Conservation (phyloP, 805 yeast species). For the Metschnikowia aberdeeniae region DNA sequence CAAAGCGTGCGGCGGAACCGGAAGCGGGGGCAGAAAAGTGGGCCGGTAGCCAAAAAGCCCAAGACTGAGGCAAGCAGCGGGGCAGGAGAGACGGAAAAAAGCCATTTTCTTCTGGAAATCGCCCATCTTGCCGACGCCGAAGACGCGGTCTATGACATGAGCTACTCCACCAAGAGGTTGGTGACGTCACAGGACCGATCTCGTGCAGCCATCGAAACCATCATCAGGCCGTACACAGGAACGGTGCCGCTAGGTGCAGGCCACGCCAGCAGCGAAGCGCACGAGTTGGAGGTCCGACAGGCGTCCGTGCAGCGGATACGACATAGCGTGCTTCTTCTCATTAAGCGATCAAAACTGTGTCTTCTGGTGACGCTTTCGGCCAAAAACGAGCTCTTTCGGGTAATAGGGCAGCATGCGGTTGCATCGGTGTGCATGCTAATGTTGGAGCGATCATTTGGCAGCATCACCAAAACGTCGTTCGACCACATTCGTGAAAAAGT, state of each 20-base stretch:
- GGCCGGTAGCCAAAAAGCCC: constrained; percentile 11
- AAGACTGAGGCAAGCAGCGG: neutral
- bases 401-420: constrained; percentile 55
- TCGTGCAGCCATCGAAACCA: constrained; percentile 44
- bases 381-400: constrained; percentile 38
- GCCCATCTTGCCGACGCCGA: constrained; percentile 30
- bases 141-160: constrained; percentile 32
- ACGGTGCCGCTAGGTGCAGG: neutral
- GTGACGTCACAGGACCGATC: constrained; percentile 37
- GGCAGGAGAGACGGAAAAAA: neutral
- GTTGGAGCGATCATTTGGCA: constrained; percentile 58
- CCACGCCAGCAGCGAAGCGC: neutral
- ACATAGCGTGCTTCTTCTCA: constrained; percentile 18
- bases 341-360: constrained; percentile 64
- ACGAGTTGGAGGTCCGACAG: neutral
- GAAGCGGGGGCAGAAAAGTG: constrained; percentile 50
- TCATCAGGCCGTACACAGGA: constrained; percentile 36
- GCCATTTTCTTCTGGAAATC: constrained; percentile 32
- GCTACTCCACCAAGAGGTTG: constrained; percentile 28
- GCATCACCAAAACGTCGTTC: constrained; percentile 51
- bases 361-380: constrained; percentile 38
- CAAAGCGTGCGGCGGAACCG: constrained; percentile 90
- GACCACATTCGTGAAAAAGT: constrained; percentile 48
- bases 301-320: constrained; percentile 8
- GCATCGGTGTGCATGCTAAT: constrained; percentile 55